Percentiles rank a stretch among this genome's conserved stretches.
These are phyloP conservation scores for Ganoderma leucocontextum DNA, from an alignment of 1,284 basidiomycete species.

Conservation along the genomic window DNA sequence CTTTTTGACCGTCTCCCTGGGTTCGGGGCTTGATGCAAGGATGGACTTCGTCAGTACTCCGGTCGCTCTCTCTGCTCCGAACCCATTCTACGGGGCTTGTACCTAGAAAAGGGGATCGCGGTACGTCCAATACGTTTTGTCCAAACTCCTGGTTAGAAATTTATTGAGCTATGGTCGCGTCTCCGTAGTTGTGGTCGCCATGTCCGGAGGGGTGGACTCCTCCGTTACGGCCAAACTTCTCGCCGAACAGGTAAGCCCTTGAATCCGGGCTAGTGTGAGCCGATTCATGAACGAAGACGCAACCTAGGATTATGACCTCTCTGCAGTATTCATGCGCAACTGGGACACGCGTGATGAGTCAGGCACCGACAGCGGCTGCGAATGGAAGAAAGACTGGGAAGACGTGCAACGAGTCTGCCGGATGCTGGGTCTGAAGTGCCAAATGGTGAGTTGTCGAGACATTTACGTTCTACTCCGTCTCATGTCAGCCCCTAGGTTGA, in stretches of 20 bases:
- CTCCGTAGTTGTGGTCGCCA: conserved; percentile 83
- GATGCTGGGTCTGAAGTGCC: conserved; percentile 69
- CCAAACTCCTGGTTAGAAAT: too few species aligned
- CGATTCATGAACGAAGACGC: neutral
- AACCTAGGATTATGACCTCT: conserved; percentile 77
- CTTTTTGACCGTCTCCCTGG: neutral
- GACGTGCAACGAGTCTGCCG: conserved; percentile 87
- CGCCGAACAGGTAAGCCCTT: conserved; percentile 61
- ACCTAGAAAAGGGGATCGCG: conserved; percentile 38
- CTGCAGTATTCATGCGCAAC: conserved; percentile 95
- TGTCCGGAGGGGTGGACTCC: conserved; percentile 98
- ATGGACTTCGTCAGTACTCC: conserved; percentile 34
- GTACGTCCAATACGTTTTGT: conserved; percentile 23
- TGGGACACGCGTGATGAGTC: conserved; percentile 86
- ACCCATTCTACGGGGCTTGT: conserved; percentile 31
- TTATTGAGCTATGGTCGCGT: neutral
- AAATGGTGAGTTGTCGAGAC: conserved; percentile 60
- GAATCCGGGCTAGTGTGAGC: neutral
- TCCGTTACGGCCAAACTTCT: conserved; percentile 84
- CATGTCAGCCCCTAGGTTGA: conserved; percentile 66
- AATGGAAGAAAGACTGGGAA: conserved; percentile 96
- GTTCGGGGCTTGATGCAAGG: conserved; percentile 31
- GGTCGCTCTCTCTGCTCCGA: conserved; percentile 33
- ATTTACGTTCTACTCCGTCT: neutral
- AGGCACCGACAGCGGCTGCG: conserved; percentile 81